These are phyloP conservation scores for Drechslerella coelobrocha DNA, from an alignment of 2,329 filamentous ascomycete species.

Conservation along the genomic window DNA sequence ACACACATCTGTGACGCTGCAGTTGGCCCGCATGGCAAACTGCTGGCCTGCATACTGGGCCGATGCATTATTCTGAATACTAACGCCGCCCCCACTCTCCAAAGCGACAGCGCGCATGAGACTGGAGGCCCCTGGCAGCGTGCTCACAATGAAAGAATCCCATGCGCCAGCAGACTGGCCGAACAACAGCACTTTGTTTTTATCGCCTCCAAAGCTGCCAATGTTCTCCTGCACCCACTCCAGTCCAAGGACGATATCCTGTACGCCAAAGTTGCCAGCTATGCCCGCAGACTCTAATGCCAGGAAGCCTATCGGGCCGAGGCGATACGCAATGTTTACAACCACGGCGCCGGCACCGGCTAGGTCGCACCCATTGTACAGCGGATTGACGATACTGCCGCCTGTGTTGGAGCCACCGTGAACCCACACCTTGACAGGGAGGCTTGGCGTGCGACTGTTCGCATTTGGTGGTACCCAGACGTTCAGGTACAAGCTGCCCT, in stretches of 20 bases:
- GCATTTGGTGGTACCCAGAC: constrained; percentile 28
- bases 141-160: constrained; percentile 32
- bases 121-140: constrained; percentile 14
- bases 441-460: neutral
- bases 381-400: constrained; percentile 27
- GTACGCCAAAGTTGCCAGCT: constrained; percentile 68
- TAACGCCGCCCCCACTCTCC: constrained; percentile 27
- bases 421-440: constrained; percentile 44
- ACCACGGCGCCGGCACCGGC: constrained; percentile 19
- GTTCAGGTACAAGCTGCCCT: constrained; percentile 27
- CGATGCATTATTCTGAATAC: constrained; percentile 19
- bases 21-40: constrained; percentile 23
- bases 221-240: constrained; percentile 70
- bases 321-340: constrained; percentile 61
- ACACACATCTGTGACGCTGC: constrained; percentile 26
- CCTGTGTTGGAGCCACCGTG: constrained; percentile 31
- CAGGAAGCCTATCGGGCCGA: constrained; percentile 70
- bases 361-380: constrained; percentile 32
- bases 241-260: constrained; percentile 69
- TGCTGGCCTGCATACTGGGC: constrained; percentile 18
- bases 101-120: constrained; percentile 29
- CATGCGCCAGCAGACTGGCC: constrained; percentile 67
- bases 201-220: constrained; percentile 66
- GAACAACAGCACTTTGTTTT: constrained; percentile 67
- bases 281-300: constrained; percentile 63